Evolutionary conservation across 2,329 filamentous ascomycete genomes (phyloP).

Genomic region (Drechslerella coelobrocha): DNA sequence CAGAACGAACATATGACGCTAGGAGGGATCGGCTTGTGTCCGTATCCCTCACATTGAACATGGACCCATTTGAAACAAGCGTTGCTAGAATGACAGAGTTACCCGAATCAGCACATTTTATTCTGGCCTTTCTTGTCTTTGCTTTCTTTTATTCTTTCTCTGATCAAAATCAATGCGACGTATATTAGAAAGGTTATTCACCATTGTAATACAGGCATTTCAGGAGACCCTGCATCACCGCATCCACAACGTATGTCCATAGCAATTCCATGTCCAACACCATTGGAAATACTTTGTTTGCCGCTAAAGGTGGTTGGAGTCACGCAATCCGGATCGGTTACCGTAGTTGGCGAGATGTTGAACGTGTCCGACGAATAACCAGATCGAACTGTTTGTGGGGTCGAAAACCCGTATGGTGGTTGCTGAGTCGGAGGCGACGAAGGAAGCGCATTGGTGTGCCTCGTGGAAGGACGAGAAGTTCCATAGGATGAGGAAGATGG

Average conservation of each 20-base stretch:
- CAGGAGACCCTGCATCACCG: conserved; percentile 35
- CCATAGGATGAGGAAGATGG: conserved; percentile 40
- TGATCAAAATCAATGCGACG: conserved; percentile 17
- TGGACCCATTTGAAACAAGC: conserved; percentile 54
- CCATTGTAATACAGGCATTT: conserved; percentile 51
- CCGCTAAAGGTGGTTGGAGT: conserved; percentile 35
- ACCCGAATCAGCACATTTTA: conserved; percentile 36
- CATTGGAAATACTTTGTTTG: conserved; percentile 4
- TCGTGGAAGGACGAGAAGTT: conserved; percentile 44
- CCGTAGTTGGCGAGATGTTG: conserved; percentile 46
- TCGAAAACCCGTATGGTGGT: conserved; percentile 38
- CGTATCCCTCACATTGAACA: conserved; percentile 53
- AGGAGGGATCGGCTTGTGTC: conserved; percentile 52
- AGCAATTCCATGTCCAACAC: conserved; percentile 28
- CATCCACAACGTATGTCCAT: conserved; percentile 49
- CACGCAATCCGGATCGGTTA: conserved; percentile 45
- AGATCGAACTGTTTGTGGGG: conserved; percentile 40
- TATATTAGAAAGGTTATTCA: conserved; percentile 50
- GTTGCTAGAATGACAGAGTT: conserved; percentile 51
- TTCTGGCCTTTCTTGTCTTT: conserved; percentile 17
- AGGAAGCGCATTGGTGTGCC: conserved; percentile 38
- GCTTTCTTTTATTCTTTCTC: conserved; percentile 10
- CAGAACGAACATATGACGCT: conserved; percentile 54
- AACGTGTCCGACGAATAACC: conserved; percentile 45
- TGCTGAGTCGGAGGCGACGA: conserved; percentile 36